Evolutionary conservation across 1,139 yeast species (phyloP).

Genomic region (Nakaseomyces sp.): DNA sequence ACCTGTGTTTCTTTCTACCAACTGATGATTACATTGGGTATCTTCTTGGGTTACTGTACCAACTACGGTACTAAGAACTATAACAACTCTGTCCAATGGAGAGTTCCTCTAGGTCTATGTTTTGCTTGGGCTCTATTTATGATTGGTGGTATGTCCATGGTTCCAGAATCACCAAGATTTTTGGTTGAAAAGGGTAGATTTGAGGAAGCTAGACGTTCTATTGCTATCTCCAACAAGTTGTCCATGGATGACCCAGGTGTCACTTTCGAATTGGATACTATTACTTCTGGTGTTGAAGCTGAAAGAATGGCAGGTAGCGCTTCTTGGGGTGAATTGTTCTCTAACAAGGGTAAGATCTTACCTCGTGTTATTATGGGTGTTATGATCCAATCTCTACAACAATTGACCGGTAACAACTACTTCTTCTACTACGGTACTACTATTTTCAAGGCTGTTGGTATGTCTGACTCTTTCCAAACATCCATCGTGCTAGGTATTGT

Average conservation of each 20-base stretch:
- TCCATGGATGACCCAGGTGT: constrained; percentile 39
- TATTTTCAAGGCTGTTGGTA: constrained; percentile 33
- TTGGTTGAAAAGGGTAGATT: constrained; percentile 43
- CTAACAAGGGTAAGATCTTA: constrained; percentile 34
- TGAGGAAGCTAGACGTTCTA: constrained; percentile 46
- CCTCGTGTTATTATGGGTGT: constrained; percentile 57
- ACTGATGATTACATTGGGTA: constrained; percentile 51
- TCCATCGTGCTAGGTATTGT: constrained; percentile 66
- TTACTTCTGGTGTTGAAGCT: constrained; percentile 50
- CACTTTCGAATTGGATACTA: constrained; percentile 47
- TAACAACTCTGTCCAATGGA: constrained; percentile 45
- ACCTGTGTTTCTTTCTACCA: constrained; percentile 53
- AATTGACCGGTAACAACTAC: constrained; percentile 7
- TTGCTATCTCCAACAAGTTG: constrained; percentile 39
- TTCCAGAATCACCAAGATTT: constrained; percentile 74
- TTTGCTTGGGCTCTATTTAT: constrained; percentile 36
- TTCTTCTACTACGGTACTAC: constrained; percentile 8
- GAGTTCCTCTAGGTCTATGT: constrained; percentile 48
- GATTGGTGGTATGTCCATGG: constrained; percentile 46
- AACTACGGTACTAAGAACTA: constrained; percentile 45
- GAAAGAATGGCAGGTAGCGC: constrained; percentile 32
- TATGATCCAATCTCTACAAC: constrained; percentile 39
- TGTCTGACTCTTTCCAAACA: constrained; percentile 59
- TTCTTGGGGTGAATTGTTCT: constrained; percentile 33
- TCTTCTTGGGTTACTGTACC: constrained; percentile 51